Base-by-base conservation (phyloP, 2,329 filamentous ascomycete species). In the Dactylonectria estremocensis region DNA sequence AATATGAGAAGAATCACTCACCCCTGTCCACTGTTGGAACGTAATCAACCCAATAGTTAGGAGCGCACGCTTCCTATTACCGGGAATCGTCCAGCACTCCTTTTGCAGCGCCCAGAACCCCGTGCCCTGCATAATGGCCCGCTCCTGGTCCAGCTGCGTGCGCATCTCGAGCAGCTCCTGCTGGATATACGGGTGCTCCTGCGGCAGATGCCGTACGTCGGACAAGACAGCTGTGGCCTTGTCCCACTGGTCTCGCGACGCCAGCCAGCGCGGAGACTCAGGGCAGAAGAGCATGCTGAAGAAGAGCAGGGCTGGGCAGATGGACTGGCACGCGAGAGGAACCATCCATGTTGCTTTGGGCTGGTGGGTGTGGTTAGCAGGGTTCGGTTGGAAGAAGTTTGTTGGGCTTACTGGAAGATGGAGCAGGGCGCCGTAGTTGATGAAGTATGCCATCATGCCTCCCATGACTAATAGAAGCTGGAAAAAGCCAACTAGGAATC, bases 401-500 rank as follows among this genome's bases (percentile, higher is more conserved):
- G 8, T n/a, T 24, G 20, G 5, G 3, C 55, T 69, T 10, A 68
- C 67, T 0, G 70, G 70, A 11, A 83, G 67, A 83, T 78, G 74
- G 1, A 85, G 75, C 5, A 86, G 80, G 1, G 83, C 79, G 20
- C 86, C 86, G 68, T 87, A 88, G 75, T 88, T 87, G 73, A 87
- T 84, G 81, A 85, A 87, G 69, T 87, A 88, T 1, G 85, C 84
- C 31, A 86, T 77, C 82, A 86, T 87, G 45, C 82, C 84, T 37
- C 85, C 85, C 31, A 82, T 82, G 11, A 86, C 85, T 48, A 89
- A 83, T 73, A 89, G 88, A 9, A 90, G 83, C 69, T 90, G 88
- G 73, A 90, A 91, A 66, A 90, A 84, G 66, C 88, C 89, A 0
- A 87, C 89, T 0, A 91, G 80, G 61, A 87, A 85, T 13, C 89